Evolutionary conservation across 1,284 basidiomycete species (phyloP), one percentile per base, ranked within the genome.

Genomic region (Sanghuangporus weigelae): DNA sequence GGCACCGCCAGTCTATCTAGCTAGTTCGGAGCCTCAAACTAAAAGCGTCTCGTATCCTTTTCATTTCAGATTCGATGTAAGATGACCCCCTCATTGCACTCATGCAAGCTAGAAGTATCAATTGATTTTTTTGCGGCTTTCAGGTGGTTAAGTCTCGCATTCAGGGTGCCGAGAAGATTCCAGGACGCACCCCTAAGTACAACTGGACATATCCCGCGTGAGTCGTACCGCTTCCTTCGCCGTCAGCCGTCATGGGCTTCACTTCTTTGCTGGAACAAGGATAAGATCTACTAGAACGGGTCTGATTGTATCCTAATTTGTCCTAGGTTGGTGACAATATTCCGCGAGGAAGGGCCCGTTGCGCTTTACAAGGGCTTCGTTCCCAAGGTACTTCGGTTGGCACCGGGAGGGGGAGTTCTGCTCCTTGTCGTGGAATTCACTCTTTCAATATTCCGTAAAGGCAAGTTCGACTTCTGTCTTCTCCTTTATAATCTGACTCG

Each of bases 111-210:
- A 57, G 48, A 63, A 59, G 31, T 16, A 19, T 35, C 40, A 16
- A 44, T 56, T 50, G 26, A 36, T 57, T 16, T 36, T 49, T 67
- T 31, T 39, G 14, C 44, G 16, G 23, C 31, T 4, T 71, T 54
- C 74, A 96, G 82, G 94, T 99, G 64, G 94, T 98, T 68, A 99
- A 99, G 78, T 96, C 94, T 23, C 89, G 97, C 62, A 95, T 99
- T 60, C 95, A 96, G 76, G 90, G 93, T 62, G 79, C 85, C 40
- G 82, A 81, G 57, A 84, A 81, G 69, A 73, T 85, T 70, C 84
- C 90, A 39, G 85, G 76, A 39, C 77, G 92, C 42, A 84, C 75
- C 6, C 90, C 90, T 36, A 96, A 95, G 73, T 96, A 95, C 77
- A 93, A 94, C 77, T 96, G 96, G 88, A 93, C 95, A 58, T 95